phyloP scores from a whole-genome alignment of 257 asterid species.

The Cruciata laevipes region DNA sequence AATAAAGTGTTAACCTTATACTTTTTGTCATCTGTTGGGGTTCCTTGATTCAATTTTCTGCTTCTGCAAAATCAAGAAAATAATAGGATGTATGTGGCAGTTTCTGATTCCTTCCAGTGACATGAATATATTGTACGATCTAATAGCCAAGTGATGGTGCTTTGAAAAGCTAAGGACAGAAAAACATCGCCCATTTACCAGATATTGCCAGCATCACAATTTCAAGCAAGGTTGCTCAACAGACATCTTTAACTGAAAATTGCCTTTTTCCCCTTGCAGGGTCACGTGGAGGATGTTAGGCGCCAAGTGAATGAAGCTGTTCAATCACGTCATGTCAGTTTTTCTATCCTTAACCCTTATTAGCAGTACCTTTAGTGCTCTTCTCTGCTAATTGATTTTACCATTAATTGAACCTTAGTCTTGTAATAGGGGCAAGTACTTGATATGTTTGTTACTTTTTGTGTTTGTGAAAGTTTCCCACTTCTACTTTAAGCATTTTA shows the following conservation, averaged over 20 bases:
- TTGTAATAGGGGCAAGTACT: background rate
- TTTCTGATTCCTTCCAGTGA: background rate
- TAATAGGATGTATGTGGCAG: background rate
- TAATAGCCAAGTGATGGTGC: background rate
- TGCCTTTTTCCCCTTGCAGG: conserved; percentile 44
- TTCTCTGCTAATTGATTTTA: background rate
- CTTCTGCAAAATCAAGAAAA: background rate
- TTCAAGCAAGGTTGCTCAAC: background rate
- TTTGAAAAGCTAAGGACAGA: background rate
- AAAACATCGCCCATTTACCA: background rate
- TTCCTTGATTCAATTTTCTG: background rate
- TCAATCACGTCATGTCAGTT: conserved; percentile 82
- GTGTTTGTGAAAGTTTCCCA: background rate
- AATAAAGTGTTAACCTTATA: background rate
- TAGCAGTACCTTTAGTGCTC: background rate
- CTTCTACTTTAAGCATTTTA: background rate
- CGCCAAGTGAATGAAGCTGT: conserved; percentile 96
- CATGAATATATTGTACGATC: background rate
- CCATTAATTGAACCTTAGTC: background rate
- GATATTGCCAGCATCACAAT: background rate
- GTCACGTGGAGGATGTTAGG: conserved; percentile 84
- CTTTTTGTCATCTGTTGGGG: background rate
- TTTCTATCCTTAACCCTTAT: conserved; percentile 5
- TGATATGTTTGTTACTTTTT: background rate
- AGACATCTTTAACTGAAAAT: background rate